phyloP scores from a whole-genome alignment of 2,329 filamentous ascomycete genomes.

The Graphiopsis chlorocephala region DNA sequence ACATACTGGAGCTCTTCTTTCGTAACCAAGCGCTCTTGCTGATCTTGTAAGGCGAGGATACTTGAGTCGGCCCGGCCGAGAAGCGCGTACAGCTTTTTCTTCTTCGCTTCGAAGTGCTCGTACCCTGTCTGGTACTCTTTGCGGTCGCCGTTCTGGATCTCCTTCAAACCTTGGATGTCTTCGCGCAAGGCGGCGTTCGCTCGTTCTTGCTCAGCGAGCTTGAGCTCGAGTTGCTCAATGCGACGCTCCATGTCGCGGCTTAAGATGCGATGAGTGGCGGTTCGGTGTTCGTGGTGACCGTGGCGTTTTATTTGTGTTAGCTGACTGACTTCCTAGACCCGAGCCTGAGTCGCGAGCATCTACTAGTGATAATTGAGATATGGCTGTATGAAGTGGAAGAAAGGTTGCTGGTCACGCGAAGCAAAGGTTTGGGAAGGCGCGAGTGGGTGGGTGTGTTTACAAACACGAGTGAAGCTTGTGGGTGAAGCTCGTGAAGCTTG shows the following conservation, averaged over 20 bases:
- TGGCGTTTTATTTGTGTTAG: neutral
- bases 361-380: neutral
- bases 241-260: neutral
- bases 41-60: neutral
- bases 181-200: neutral
- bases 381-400: neutral
- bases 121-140: neutral
- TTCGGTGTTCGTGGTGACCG: neutral
- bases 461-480: neutral
- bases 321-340: neutral
- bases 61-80: neutral
- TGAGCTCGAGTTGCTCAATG: neutral
- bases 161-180: neutral
- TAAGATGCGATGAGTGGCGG: neutral
- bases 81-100: neutral
- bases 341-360: neutral
- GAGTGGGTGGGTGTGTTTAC: neutral
- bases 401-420: neutral
- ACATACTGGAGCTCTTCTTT: neutral
- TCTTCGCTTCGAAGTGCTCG: neutral
- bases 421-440: neutral
- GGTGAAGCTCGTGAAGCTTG: neutral
- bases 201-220: neutral
- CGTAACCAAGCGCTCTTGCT: neutral
- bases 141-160: neutral